Evolutionary conservation across 805 yeast genomes (phyloP), one percentile per base, ranked within the genome.

Genomic region (Nakazawaea molendinolei): DNA sequence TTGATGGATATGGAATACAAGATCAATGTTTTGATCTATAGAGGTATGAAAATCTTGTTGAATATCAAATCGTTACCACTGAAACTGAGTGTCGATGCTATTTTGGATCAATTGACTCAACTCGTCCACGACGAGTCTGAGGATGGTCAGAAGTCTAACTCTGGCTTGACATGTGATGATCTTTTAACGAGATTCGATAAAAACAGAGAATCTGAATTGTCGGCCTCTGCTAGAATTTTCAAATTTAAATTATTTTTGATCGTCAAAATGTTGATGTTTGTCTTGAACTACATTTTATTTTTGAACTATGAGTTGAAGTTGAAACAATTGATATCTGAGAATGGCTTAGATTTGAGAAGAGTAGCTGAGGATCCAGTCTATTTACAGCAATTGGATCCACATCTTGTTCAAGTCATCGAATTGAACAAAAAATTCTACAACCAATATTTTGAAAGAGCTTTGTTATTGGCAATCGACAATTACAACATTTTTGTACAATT

Each of bases 241-340:
- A 52, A 51, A 39, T 48, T 60, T 33, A 54, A 60, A 34, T 39
- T 58, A 31, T 55, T 52, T 38, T 42, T 61, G 27, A 43, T 56
- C 18, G 52, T 71, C 21, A 65, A 75, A 44, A 67, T 72, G 60
- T 49, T 74, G 49, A 52, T 70, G 14, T 74, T 71, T 43, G 51
- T 71, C 5, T 50, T 74, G 42, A 74, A 72, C 44, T 74, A 74
- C 47, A 63, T 74, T 21, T 42, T 61, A 31, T 55, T 61, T 30
- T 38, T 61, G 24, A 59, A 61, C 41, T 61, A 60, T 44, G 66
- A 61, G 33, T 60, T 55, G 36, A 60, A 60, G 39, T 51, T 58
- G 24, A 39, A 31, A 21, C 31, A 35, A 22, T n/a, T 35, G 17
- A 9, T 32, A n/a, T 20, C 24, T 7, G 42, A 35, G 9, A 30